Conservation (phyloP, 208 protist species). For the Acanthamoeba lenticulata region DNA sequence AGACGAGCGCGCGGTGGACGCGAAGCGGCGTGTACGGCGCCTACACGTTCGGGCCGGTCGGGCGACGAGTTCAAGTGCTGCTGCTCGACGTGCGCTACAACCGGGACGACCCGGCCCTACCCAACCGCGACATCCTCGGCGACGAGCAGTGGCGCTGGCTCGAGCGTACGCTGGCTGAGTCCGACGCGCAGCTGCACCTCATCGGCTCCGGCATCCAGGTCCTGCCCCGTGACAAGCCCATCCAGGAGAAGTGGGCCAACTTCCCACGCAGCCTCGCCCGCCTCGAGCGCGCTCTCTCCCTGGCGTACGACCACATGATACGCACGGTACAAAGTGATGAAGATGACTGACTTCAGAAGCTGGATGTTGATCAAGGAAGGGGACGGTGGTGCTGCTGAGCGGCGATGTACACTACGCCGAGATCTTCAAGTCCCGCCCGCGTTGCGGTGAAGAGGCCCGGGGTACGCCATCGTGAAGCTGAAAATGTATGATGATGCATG, state of each 20-base stretch:
- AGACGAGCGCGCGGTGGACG: neutral
- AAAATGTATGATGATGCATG: neutral
- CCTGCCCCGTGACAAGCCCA: slow-evolving; percentile 10
- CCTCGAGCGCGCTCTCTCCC: neutral
- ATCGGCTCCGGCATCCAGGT: slow-evolving; percentile 36
- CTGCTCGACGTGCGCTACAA: slow-evolving; percentile 54
- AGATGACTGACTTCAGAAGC: neutral
- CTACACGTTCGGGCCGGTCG: slow-evolving; percentile 44
- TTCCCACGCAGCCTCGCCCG: neutral
- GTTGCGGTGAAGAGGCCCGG: neutral
- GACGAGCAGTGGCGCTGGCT: slow-evolving; percentile 49
- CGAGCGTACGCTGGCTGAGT: neutral
- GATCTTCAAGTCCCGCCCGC: slow-evolving; percentile 4
- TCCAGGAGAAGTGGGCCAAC: slow-evolving; percentile 39
- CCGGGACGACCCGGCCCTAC: neutral
- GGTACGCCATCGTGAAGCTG: neutral
- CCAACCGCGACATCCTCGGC: neutral
- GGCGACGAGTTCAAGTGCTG: neutral
- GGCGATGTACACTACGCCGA: slow-evolving; percentile 60
- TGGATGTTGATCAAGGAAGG: neutral
- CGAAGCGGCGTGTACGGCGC: slow-evolving; percentile 6
- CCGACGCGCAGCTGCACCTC: neutral
- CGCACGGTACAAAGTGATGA: neutral
- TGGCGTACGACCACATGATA: too few relatives aligned
- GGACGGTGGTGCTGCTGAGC: slow-evolving; percentile 2